phyloP scores from a whole-genome alignment of 768 basidiomycete genomes.

The Leccinum rimulosum region DNA sequence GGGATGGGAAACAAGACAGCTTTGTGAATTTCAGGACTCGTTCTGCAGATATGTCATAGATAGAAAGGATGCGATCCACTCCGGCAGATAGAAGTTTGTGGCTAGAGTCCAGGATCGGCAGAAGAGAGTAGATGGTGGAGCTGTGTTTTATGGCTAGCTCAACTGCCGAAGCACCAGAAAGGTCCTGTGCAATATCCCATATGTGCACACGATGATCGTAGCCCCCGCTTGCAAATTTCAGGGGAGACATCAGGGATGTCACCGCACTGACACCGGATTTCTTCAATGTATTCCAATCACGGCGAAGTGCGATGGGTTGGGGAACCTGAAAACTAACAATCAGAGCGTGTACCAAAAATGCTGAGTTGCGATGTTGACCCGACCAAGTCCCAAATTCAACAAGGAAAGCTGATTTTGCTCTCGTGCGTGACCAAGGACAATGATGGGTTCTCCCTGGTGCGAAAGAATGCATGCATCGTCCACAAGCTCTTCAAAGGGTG shows the following conservation, averaged over 20 bases:
- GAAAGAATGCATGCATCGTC: conserved; percentile 43
- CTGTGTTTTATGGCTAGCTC: conserved; percentile 42
- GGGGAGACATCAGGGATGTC: conserved; percentile 39
- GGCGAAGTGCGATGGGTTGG: conserved; percentile 13
- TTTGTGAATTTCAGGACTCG: conserved; percentile 40
- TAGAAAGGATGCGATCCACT: conserved; percentile 44
- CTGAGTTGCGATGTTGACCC: conserved; percentile 21
- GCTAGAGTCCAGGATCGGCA: conserved; percentile 43
- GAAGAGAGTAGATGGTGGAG: conserved; percentile 42
- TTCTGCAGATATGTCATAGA: conserved; percentile 48
- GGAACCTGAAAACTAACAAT: conserved; percentile 8
- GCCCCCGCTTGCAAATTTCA: conserved; percentile 48
- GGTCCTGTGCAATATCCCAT: conserved; percentile 40
- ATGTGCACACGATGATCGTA: conserved; percentile 48
- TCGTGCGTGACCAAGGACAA: conserved; percentile 41
- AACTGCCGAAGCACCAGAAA: conserved; percentile 30
- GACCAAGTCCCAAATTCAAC: conserved; percentile 13
- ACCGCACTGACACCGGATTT: conserved; percentile 44
- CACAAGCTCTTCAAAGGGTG: conserved; percentile 31
- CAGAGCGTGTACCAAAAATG: background rate
- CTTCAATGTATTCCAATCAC: conserved; percentile 35
- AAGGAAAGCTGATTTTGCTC: conserved; percentile 35
- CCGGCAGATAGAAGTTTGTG: conserved; percentile 47
- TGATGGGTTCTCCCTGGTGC: conserved; percentile 21
- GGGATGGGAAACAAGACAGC: conserved; percentile 42